Conservation (phyloP, 1,284 basidiomycete species). For the Moniliophthora roreri region DNA sequence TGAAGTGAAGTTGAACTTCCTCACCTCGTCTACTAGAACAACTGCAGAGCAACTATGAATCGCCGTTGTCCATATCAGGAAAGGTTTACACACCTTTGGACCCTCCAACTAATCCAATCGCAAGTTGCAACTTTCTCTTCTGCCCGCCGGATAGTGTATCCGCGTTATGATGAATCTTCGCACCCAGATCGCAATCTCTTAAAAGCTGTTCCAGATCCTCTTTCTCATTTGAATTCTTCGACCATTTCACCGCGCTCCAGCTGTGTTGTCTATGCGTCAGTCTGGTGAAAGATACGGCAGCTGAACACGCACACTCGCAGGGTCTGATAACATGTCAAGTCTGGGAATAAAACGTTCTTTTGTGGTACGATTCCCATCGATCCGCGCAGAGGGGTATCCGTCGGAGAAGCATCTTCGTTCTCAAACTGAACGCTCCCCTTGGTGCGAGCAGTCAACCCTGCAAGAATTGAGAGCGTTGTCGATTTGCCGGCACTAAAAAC, state of each 20-base stretch:
- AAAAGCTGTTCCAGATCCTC: constrained; percentile 65
- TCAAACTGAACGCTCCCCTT: constrained; percentile 65
- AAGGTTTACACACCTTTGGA: constrained; percentile 51
- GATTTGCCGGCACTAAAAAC: constrained; percentile 77
- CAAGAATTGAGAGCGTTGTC: constrained; percentile 68
- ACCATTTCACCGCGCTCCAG: constrained; percentile 70
- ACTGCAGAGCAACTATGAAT: constrained; percentile 37
- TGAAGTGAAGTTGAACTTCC: neutral
- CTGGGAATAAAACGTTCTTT: constrained; percentile 81
- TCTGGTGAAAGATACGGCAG: neutral
- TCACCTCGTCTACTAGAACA: constrained; percentile 68
- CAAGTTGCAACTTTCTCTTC: constrained; percentile 80
- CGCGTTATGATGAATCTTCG: constrained; percentile 68
- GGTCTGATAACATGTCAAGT: constrained; percentile 74
- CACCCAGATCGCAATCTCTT: constrained; percentile 67
- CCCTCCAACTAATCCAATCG: constrained; percentile 74
- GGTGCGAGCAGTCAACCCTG: constrained; percentile 57
- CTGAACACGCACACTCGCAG: constrained; percentile 48
- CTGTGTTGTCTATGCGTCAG: neutral
- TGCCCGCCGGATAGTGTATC: constrained; percentile 75
- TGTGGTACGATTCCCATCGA: constrained; percentile 78
- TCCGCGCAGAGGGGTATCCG: constrained; percentile 51
- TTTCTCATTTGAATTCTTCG: constrained; percentile 39
- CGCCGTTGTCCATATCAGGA: neutral
- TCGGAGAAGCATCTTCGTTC: constrained; percentile 37